Evolutionary conservation across 768 basidiomycete species (phyloP), one percentile per base, ranked within the genome.

Genomic region (Pleurotus eryngii): DNA sequence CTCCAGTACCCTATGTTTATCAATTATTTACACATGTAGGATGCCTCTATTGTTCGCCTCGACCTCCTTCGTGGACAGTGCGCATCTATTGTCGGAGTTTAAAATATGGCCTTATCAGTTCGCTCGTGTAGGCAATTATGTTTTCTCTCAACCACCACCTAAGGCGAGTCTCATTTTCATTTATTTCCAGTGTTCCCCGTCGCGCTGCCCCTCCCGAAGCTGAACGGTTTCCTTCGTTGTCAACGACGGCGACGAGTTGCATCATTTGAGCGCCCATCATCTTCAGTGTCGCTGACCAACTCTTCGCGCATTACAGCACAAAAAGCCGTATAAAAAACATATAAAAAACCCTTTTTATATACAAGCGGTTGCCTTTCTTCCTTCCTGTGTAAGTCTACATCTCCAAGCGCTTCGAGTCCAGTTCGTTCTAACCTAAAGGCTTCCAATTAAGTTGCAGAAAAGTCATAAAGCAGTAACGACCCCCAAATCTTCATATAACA

Each of bases 381-480:
- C 76, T 81, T 86, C 80, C 79, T 84, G 78, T 87, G 84, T 86
- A 66, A 61, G 82, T 77, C 58, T 40, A 61, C 49, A 9, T 3
- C 30, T 35, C 30, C 11, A 35, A 35, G 7, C 30, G 30, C 63
- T 55, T 54, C 35, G 57, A 59, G 58, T 57, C 57, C 45, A 57
- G 30, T 35, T 4, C 30, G 3, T 35, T 35, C 30, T 35, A 9
- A 35, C 30, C 8, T 11, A 8, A 9, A 35, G 30, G 30, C 61
- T 65, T 58, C 50, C 56, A 49, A 53, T 60, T 55, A 64, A 85
- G 82, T 79, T 75, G 72, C 76, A 86, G 78, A 87, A 89, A 91
- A 89, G 82, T 79, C 75, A 86, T 82, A 86, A 90, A 90, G 85
- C 89, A 92, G 90, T 92, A 92, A 92, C 90, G 90, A 92, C 87